Evolutionary conservation across 2,329 filamentous ascomycete genomes (phyloP), one percentile per base, ranked within the genome.

Genomic region (Aureobasidium musti): DNA sequence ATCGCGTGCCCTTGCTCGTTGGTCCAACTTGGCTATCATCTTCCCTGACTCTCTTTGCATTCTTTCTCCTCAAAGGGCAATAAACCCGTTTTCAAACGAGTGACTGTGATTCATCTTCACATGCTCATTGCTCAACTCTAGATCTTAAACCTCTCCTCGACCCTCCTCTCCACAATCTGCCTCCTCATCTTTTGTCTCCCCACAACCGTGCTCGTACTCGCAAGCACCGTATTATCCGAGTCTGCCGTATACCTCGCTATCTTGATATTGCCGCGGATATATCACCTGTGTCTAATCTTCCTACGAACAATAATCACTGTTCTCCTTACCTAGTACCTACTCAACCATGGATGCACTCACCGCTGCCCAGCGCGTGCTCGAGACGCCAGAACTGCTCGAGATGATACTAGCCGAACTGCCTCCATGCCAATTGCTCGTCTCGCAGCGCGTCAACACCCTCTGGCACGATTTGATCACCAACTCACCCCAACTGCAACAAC

Each of bases 331-430:
- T 21, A 56, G 28, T 26, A n/a, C 11, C 26, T 45, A 35, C 2
- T 0, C 53, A 26, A 28, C 43, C 35, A 66, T 66, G 64, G 64
- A 57, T 23, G 2, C 53, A 17, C 35, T 47, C 43, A 66, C n/a
- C 23, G 21, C 54, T 11, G 43, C 23, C 10, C 53, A 59, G 6
- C 64, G 52, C 30, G 75, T 78, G 50, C 68, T 79, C 67, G 57
- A 70, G 37, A 73, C 76, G 5, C 75, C 77, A 30, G 78, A 79
- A 69, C 74, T 79, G 66, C 74, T 79, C 63, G 77, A 78, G 70
- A 57, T 73, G 45, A 73, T 79, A 68, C 75, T 79, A 30, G 63
- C 70, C 10, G 66, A 76, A 21, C 74, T 79, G 2, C 68, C 68
- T 35, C 69, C 67, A 6, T 71, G 72, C 67, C 72, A 77, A 47